Percentiles rank a stretch among this genome's conserved stretches.
These are phyloP conservation scores for Pulicaria dysenterica DNA, from an alignment of 129 eudicot species.

Conservation along the genomic window DNA sequence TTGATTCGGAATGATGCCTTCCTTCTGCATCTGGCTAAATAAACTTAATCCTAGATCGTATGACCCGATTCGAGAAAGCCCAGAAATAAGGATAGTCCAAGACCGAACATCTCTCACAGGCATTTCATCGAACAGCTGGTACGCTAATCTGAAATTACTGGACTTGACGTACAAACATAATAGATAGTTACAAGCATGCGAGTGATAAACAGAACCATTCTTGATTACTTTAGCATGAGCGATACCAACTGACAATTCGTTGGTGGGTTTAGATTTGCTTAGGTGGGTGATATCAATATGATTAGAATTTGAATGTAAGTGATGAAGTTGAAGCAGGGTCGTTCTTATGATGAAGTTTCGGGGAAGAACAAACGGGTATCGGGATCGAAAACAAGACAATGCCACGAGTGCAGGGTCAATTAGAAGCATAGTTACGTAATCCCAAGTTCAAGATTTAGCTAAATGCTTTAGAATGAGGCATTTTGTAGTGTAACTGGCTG, in stretches of 20 bases:
- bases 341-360: conserved; percentile 6
- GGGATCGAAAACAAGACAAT: conserved; percentile 7
- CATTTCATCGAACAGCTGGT: conserved; percentile 71
- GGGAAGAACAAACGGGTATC: conserved; percentile 1
- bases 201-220: conserved; percentile 44
- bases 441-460: background rate
- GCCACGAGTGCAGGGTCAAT: background rate
- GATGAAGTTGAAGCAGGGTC: conserved; percentile 7
- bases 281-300: background rate
- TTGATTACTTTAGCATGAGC: conserved; percentile 43
- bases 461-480: background rate
- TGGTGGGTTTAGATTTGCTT: conserved; percentile 17
- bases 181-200: conserved; percentile 43
- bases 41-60: conserved; percentile 43
- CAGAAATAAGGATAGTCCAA: conserved; percentile 81
- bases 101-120: conserved; percentile 64
- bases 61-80: conserved; percentile 46
- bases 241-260: background rate
- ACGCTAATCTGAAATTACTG: conserved; percentile 36
- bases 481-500: too few relatives aligned
- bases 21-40: conserved; percentile 54
- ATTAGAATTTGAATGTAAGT: conserved; percentile 14
- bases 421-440: conserved; percentile 23
- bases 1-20: conserved; percentile 55
- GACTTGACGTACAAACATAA: conserved; percentile 48